Evolutionary conservation across 352 stramenopile genomes (phyloP), one percentile per base, ranked within the genome.

Genomic region (Globisporangium recalcitrans): DNA sequence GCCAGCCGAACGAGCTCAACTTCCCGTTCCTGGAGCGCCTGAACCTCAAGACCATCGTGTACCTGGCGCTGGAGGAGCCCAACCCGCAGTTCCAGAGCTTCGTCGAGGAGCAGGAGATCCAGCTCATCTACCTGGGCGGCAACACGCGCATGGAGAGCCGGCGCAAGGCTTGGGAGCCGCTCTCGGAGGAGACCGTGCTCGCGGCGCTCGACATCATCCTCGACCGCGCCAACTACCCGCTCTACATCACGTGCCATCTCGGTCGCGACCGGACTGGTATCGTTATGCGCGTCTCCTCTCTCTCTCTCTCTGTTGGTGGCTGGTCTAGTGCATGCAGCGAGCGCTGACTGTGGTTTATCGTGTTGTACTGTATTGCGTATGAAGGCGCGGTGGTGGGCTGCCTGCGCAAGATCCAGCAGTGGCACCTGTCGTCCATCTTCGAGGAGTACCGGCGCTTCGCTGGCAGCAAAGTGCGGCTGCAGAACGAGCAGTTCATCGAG

Each of bases 401-500:
- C 66, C 73, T 97, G 44, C 85, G 90, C 58, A 97, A 97, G 77
- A 95, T 96, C 64, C 90, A 97, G 74, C 81, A 93, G 58, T 97
- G 90, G 90, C 91, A 96, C 64, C 68, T 97, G 65, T 96, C 87
- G 32, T 97, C 88, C 5, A 97, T 97, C 63, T 97, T 96, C 62
- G 90, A 97, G 67, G 90, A 97, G 71, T 97, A 97, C 68, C 81
- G 90, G 31, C 84, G 88, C 59, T 97, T 96, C 58, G 90, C 88
- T 5, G 84, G 82, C 58, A 95, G 78, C 61, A 95, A 97, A 73
- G 88, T 97, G 68, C 75, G 87, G 38, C 85, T 96, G 24, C 88
- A 96, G 70, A 97, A 96, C 73, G 90, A 97, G 72, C 90, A 97
- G 69, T 97, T 97, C 73, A 97, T 97, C 55, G 90, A 97, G 65